These are phyloP conservation scores for Neofusicoccum kwambonambiense DNA, from an alignment of 2,329 filamentous ascomycete genomes.

Conservation along the genomic window DNA sequence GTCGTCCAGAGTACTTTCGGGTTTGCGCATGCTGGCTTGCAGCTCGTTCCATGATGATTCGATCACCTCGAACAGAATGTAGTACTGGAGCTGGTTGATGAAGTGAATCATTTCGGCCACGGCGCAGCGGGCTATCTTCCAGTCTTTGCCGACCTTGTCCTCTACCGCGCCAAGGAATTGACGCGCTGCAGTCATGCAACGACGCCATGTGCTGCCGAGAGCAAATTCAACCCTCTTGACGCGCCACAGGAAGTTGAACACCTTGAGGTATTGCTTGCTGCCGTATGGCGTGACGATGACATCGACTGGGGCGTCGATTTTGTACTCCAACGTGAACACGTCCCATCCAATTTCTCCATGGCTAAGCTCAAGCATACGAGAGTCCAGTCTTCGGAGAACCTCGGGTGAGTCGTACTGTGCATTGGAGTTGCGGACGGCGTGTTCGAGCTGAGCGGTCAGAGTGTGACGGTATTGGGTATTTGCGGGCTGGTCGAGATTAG, in stretches of 20 bases:
- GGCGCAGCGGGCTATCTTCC: constrained; percentile 85
- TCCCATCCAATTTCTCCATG: constrained; percentile 99
- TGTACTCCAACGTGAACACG: constrained; percentile 98
- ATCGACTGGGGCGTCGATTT: constrained; percentile 93
- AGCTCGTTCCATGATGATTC: constrained; percentile 93
- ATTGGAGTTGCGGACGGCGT: constrained; percentile 94
- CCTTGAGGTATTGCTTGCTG: constrained; percentile 93
- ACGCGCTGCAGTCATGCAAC: constrained; percentile 90
- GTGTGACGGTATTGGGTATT: constrained; percentile 96
- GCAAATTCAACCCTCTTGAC: constrained; percentile 98
- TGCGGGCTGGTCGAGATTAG: constrained; percentile 91
- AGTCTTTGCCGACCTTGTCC: constrained; percentile 71
- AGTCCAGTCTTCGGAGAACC: constrained; percentile 85
- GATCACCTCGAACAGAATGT: constrained; percentile 98
- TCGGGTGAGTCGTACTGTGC: constrained; percentile 93
- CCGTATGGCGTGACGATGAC: constrained; percentile 97
- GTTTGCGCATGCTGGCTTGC: constrained; percentile 76
- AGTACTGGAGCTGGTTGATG: constrained; percentile 94
- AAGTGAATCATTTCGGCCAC: constrained; percentile 99
- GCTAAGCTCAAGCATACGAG: constrained; percentile 95
- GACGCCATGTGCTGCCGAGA: constrained; percentile 84
- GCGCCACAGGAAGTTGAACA: constrained; percentile 98
- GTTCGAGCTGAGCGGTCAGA: constrained; percentile 93
- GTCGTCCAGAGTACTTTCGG: constrained; percentile 89
- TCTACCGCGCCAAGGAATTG: constrained; percentile 82